Base-by-base conservation (phyloP, 306 rosid species). In the Prunus armeniaca region DNA sequence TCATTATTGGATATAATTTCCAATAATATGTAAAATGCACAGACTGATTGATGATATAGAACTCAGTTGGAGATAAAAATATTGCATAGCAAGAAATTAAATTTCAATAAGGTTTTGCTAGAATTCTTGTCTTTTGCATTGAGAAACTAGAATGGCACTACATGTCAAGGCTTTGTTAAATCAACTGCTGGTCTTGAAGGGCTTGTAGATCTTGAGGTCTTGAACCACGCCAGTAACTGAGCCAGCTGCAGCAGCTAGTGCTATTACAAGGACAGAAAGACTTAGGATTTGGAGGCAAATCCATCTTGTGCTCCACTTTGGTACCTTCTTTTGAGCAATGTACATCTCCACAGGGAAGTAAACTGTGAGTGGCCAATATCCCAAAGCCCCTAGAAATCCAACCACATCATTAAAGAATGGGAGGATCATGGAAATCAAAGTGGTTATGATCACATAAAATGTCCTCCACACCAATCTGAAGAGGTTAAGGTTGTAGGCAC, bases 281-380 rank as follows among this genome's bases (percentile, higher is more conserved):
- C 43, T 38, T 38, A 38, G 43, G 43, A 38, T 38, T 38, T 38
- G 43, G 43, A 38, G 43, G 43, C 43, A 38, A 38, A 7, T 38
- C 43, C 43, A 38, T 38, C 10, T 88, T 2, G 84, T 32, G 78
- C 93, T 85, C 96, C 96, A 90, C 66, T 83, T 88, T 28, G 86
- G 88, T 78, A 88, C 86, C 74, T 65, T 79, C 81, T 83, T 86
- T 32, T 90, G 92, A 41, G 30, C 14, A 45, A 90, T 88, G 78
- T 84, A 88, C 96, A 90, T 88, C 56, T 87, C 91, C 74, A 90
- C 96, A 0, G 96, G 96, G 74, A 86, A 38, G 43, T 38, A 38
- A 38, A 38, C 43, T 38, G 43, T 38, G 43, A 38, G 43, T 38
- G 43, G 43, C 43, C 43, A 38, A 38, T 38, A 38, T 38, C 43